Evolutionary conservation across 768 basidiomycete species (phyloP).

Genomic region (Boletus barrowsii): DNA sequence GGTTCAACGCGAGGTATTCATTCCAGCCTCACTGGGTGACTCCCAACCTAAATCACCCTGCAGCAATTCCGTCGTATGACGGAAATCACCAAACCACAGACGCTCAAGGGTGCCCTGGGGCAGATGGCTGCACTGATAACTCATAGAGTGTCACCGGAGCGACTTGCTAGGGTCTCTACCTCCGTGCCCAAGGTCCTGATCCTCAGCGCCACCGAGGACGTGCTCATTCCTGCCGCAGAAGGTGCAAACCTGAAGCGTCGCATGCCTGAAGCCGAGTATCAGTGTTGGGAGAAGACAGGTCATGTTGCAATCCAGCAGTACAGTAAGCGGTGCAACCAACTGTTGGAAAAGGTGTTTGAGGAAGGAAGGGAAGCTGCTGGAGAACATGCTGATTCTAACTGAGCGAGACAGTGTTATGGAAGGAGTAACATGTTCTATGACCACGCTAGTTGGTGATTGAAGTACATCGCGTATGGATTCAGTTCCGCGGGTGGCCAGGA

Average conservation of each 20-base stretch:
- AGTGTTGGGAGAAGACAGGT: constrained; percentile 60
- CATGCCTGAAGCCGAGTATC: constrained; percentile 58
- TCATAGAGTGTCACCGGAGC: constrained; percentile 52
- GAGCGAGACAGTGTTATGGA: background rate
- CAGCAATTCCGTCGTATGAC: constrained; percentile 49
- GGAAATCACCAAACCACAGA: constrained; percentile 54
- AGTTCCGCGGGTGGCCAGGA: background rate
- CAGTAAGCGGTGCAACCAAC: constrained; percentile 46
- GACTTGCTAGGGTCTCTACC: constrained; percentile 46
- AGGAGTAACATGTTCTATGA: background rate
- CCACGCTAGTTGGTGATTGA: background rate
- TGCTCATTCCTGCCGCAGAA: constrained; percentile 50
- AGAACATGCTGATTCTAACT: background rate
- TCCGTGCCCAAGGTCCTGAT: constrained; percentile 64
- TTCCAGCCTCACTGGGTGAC: background rate
- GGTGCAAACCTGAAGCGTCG: constrained; percentile 48
- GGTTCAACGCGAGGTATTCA: constrained; percentile 51
- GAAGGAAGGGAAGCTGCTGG: constrained; percentile 39
- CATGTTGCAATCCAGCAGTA: constrained; percentile 59
- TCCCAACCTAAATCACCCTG: background rate
- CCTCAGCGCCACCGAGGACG: constrained; percentile 67
- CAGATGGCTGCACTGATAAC: constrained; percentile 71
- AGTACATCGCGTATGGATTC: background rate
- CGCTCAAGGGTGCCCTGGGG: constrained; percentile 58
- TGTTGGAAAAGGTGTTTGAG: constrained; percentile 54